Conservation (phyloP, 2,329 filamentous ascomycete genomes). For the Talaromyces albobiverticillius region DNA sequence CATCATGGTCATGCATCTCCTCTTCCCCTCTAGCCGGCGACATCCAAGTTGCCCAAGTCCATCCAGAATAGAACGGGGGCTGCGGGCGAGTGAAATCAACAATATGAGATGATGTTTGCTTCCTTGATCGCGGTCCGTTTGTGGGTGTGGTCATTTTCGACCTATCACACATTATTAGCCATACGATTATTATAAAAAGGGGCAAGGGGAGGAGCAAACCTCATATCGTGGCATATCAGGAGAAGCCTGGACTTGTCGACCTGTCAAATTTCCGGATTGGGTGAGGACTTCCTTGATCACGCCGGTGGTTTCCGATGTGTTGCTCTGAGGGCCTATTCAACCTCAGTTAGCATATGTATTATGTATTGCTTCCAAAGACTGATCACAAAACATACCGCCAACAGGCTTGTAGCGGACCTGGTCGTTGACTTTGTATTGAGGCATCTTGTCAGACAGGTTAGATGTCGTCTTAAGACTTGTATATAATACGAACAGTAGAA, state of each 20-base stretch:
- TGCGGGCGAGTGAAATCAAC: conserved; percentile 9
- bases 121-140: conserved; percentile 30
- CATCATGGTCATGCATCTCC: conserved; percentile 6
- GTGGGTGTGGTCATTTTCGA: conserved; percentile 26
- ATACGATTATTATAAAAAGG: neutral
- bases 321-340: conserved; percentile 37
- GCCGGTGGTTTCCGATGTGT: conserved; percentile 38
- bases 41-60: conserved; percentile 4
- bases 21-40: conserved; percentile 13
- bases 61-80: neutral
- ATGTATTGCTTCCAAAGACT: neutral
- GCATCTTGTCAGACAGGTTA: conserved; percentile 19
- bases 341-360: too few relatives aligned
- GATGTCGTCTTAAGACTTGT: neutral
- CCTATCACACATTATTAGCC: too few relatives aligned
- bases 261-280: conserved; percentile 28
- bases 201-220: conserved; percentile 21
- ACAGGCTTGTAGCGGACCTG: conserved; percentile 42
- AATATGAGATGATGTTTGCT: conserved; percentile 26
- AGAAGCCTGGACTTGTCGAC: conserved; percentile 36
- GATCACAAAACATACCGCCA: conserved; percentile 29
- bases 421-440: conserved; percentile 31
- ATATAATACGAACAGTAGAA: too few relatives aligned
- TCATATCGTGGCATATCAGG: conserved; percentile 36
- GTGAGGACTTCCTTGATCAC: conserved; percentile 36